Percentiles rank a stretch among this genome's conserved stretches.
Conservation (phyloP, 2,329 filamentous ascomycete genomes). For the Phoma herbarum region DNA sequence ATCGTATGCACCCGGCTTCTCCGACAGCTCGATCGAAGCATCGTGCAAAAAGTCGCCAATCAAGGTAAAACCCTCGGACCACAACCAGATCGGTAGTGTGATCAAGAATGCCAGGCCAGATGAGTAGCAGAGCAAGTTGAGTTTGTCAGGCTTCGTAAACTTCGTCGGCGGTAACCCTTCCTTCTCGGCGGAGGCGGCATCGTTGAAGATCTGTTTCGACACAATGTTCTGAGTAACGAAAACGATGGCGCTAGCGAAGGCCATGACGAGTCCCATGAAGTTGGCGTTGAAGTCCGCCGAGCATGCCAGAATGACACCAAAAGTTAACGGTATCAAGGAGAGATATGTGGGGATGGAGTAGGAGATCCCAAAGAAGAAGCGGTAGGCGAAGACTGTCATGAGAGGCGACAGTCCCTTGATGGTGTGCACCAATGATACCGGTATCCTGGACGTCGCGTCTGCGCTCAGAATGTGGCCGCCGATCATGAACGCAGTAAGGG, state of each 20-base stretch:
- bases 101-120: slow-evolving; percentile 89
- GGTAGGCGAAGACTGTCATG: slow-evolving; percentile 93
- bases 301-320: slow-evolving; percentile 96
- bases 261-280: slow-evolving; percentile 87
- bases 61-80: slow-evolving; percentile 83
- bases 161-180: slow-evolving; percentile 67
- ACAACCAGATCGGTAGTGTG: slow-evolving; percentile 91
- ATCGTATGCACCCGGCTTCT: slow-evolving; percentile 76
- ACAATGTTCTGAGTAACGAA: slow-evolving; percentile 99
- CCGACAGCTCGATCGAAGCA: slow-evolving; percentile 78
- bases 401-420: slow-evolving; percentile 97
- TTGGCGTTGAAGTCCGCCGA: slow-evolving; percentile 91
- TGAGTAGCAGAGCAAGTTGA: slow-evolving; percentile 97
- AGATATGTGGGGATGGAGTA: slow-evolving; percentile 83
- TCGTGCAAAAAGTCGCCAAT: slow-evolving; percentile 81
- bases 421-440: slow-evolving; percentile 95
- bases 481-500: slow-evolving; percentile 90
- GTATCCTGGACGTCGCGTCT: slow-evolving; percentile 91
- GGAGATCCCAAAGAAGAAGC: slow-evolving; percentile 84
- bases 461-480: slow-evolving; percentile 93
- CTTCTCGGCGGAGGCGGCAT: slow-evolving; percentile 83
- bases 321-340: slow-evolving; percentile 83
- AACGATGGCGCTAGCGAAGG: slow-evolving; percentile 87
- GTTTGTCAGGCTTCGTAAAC: slow-evolving; percentile 88
- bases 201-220: slow-evolving; percentile 97